phyloP scores from a whole-genome alignment of 129 eudicot species.

The Rutidosis leptorrhynchoides region DNA sequence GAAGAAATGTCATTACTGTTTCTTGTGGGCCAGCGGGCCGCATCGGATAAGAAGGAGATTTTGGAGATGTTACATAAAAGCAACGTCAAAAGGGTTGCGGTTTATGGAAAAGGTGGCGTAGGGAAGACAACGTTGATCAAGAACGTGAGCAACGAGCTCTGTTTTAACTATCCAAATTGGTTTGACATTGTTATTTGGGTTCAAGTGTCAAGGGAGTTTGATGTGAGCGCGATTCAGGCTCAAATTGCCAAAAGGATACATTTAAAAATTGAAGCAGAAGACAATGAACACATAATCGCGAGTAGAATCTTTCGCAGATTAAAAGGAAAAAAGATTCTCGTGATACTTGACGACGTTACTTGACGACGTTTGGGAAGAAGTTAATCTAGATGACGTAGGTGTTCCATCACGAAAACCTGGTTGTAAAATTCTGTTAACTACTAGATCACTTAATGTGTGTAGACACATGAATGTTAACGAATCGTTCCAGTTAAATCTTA shows the following conservation, averaged over 20 bases:
- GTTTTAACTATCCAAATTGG: neutral
- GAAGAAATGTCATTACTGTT: slow-evolving; percentile 24
- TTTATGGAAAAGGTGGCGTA: slow-evolving; percentile 42
- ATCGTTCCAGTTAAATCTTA: slow-evolving; percentile 20
- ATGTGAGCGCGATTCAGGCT: slow-evolving; percentile 25
- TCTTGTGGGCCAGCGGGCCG: slow-evolving; percentile 22
- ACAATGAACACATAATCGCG: slow-evolving; percentile 20
- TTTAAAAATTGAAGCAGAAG: slow-evolving; percentile 21
- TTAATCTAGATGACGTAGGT: slow-evolving; percentile 34
- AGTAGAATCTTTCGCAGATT: slow-evolving; percentile 25
- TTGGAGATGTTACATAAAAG: slow-evolving; percentile 14
- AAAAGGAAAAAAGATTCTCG: slow-evolving; percentile 26
- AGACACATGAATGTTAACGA: slow-evolving; percentile 26
- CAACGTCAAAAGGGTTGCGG: slow-evolving; percentile 15
- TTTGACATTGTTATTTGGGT: slow-evolving; percentile 39
- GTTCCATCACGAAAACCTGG: slow-evolving; percentile 27
- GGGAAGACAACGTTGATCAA: slow-evolving; percentile 37
- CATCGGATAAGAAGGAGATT: slow-evolving; percentile 15
- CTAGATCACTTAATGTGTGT: slow-evolving; percentile 34
- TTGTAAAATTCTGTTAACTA: slow-evolving; percentile 35
- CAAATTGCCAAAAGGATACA: slow-evolving; percentile 36
- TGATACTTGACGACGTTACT: slow-evolving; percentile 39
- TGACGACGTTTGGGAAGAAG: slow-evolving; percentile 39
- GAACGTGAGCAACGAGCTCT: slow-evolving; percentile 28
- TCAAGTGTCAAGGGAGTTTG: slow-evolving; percentile 16